phyloP scores from a whole-genome alignment of 2,329 filamentous ascomycete genomes.

The Thermothelomyces thermophilus region DNA sequence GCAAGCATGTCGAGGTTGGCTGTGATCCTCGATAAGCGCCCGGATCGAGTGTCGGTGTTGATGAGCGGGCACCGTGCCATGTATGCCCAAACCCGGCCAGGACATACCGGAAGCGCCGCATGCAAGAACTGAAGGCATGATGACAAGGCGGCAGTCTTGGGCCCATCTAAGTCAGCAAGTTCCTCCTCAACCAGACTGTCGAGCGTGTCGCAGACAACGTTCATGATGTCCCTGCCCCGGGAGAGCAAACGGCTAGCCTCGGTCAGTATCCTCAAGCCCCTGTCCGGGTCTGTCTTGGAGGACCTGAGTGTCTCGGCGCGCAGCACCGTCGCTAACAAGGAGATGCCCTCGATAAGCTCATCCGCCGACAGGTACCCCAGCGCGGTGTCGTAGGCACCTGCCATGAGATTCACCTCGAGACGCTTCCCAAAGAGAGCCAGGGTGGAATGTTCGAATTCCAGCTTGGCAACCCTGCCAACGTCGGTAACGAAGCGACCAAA shows the following conservation, averaged over 20 bases:
- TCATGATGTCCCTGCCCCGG: slow-evolving; percentile 66
- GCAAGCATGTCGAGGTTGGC: slow-evolving; percentile 74
- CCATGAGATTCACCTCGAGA: slow-evolving; percentile 59
- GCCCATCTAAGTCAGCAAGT: slow-evolving; percentile 49
- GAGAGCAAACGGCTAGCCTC: slow-evolving; percentile 51
- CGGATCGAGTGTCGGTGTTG: slow-evolving; percentile 66
- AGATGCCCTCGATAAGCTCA: slow-evolving; percentile 66
- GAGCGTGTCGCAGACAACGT: slow-evolving; percentile 76
- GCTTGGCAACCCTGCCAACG: slow-evolving; percentile 64
- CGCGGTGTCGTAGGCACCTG: slow-evolving; percentile 47
- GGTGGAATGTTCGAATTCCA: slow-evolving; percentile 74
- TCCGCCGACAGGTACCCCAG: slow-evolving; percentile 51
- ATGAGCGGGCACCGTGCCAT: slow-evolving; percentile 75
- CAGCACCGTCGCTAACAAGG: slow-evolving; percentile 65
- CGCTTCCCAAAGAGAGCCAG: slow-evolving; percentile 73
- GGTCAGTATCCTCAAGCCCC: slow-evolving; percentile 45
- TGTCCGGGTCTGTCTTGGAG: slow-evolving; percentile 25
- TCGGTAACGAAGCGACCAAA: slow-evolving; percentile 70
- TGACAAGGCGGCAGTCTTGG: slow-evolving; percentile 58
- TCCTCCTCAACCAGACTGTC: slow-evolving; percentile 62
- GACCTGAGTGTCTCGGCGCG: slow-evolving; percentile 41
- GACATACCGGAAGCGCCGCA: slow-evolving; percentile 64
- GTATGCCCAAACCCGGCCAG: slow-evolving; percentile 84
- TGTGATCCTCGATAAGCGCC: slow-evolving; percentile 70
- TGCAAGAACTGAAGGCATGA: slow-evolving; percentile 77